Percentiles rank a stretch among this genome's conserved stretches.
Conservation (phyloP, 495 filamentous ascomycete genomes). For the Neurospora sp. region DNA sequence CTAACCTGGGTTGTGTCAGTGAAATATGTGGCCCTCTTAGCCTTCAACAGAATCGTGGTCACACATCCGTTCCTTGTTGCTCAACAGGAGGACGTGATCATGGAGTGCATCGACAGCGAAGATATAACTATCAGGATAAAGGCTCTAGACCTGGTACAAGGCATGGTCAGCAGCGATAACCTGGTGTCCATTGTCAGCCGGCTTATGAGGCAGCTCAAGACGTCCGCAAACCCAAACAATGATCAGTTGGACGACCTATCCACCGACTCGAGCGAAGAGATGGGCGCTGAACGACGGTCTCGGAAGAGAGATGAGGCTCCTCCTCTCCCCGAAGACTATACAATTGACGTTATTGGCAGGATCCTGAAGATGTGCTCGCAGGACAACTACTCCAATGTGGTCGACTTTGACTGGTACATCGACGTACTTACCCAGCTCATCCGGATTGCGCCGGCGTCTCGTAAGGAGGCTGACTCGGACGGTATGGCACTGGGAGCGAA, state of each 20-base stretch:
- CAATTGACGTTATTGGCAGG: constrained; percentile 60
- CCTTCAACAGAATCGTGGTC: constrained; percentile 85
- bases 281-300: constrained; percentile 29
- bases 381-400: constrained; percentile 73
- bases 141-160: constrained; percentile 79
- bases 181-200: constrained; percentile 74
- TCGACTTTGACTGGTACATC: constrained; percentile 96
- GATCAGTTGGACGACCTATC: constrained; percentile 26
- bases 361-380: constrained; percentile 88
- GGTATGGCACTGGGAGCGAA: constrained; percentile 26
- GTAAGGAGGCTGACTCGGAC: constrained; percentile 23
- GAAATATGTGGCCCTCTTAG: constrained; percentile 92
- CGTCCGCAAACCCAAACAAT: constrained; percentile 29
- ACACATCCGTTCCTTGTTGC: constrained; percentile 82
- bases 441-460: constrained; percentile 49
- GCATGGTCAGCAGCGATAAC: constrained; percentile 82
- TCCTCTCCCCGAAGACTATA: constrained; percentile 71
- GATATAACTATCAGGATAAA: constrained; percentile 95
- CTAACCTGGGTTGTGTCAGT: constrained; percentile 38
- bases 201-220: constrained; percentile 70
- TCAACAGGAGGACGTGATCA: constrained; percentile 87
- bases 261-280: constrained; percentile 52
- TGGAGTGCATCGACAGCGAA: constrained; percentile 87
- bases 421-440: constrained; percentile 73
- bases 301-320: constrained; percentile 26